These are phyloP conservation scores for Castanospermum australe DNA, from an alignment of 306 rosid species.

Conservation along the genomic window DNA sequence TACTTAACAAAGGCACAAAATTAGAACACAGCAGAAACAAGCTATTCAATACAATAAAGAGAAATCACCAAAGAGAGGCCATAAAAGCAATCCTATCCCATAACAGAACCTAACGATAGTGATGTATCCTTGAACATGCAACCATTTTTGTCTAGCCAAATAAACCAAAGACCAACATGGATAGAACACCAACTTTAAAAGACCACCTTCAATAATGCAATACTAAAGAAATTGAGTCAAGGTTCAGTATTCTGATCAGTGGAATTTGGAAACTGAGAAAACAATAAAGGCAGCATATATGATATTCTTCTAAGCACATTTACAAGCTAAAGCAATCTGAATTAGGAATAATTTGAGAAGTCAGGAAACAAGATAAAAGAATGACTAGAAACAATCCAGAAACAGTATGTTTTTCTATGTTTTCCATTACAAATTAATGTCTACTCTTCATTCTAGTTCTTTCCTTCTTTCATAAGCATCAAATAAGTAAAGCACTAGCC, in stretches of 20 bases:
- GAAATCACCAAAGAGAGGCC: not conserved
- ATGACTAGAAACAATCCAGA: conserved; percentile 12
- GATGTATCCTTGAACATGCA: not conserved
- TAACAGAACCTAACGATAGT: not conserved
- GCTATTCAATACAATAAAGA: not conserved
- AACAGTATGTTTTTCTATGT: not conserved
- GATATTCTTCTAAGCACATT: not conserved
- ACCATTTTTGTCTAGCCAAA: not conserved
- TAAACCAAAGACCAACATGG: not conserved
- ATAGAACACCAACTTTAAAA: not conserved
- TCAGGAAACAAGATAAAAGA: conserved; percentile 7
- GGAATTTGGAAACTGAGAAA: not conserved
- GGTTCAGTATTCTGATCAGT: not conserved
- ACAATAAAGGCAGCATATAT: not conserved
- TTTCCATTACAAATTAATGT: not conserved
- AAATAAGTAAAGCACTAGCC: conserved; percentile 1
- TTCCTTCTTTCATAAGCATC: conserved; percentile 11
- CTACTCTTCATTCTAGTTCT: not conserved
- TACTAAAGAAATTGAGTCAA: not conserved
- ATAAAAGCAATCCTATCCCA: not conserved
- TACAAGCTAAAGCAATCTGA: conserved; percentile 13
- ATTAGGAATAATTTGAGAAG: conserved; percentile 5
- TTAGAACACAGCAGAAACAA: not conserved
- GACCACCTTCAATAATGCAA: not conserved
- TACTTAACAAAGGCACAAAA: not conserved